Evolutionary conservation across 2,329 filamentous ascomycete species (phyloP), one percentile per base, ranked within the genome.

Genomic region (Xylariales sp.): DNA sequence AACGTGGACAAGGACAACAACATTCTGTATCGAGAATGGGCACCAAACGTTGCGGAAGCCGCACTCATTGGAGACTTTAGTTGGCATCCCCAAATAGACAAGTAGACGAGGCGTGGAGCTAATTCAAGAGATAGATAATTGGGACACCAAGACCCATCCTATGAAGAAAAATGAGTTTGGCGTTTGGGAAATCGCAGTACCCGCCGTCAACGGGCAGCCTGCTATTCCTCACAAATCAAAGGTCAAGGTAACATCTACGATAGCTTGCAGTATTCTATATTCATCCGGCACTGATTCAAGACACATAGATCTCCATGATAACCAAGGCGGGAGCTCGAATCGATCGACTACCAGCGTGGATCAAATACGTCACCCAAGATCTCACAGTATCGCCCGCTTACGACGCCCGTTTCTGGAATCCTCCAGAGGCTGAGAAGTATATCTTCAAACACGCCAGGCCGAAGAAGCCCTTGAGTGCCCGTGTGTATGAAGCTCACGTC

Each of bases 401-500:
- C 80, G 96, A 99, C 79, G 94, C 93, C 30, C 89, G 93, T 60
- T 97, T 99, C 83, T 99, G 96, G 96, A 97, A 98, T 78, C 96
- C 96, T 41, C 93, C 94, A 3, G 80, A 85, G 56, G 82, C 84
- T 46, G 89, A 97, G 77, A 88, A 83, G 76, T 98, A 98, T 79
- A 84, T 87, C 62, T 97, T 97, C 86, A 94, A 97, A 83, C 88
- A 98, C 80, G 75, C 87, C 54, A 87, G 91, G 58, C 96, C 95
- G 6, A 89, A 90, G 79, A 97, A 95, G 84, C 96, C 96, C 0
- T 80, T 85, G 65, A 97, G 94, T 75, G 89, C 88, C n/a, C 91
- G 96, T 58, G 94, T 99, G 66, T 99, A 99, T 81, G 96, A 99
- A 81, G 96, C 96, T n/a, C 96, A 99, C 77, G 94, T 99, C 49